Base-by-base conservation (phyloP, 164 flowering plant species). In the Aristolochia contorta region DNA sequence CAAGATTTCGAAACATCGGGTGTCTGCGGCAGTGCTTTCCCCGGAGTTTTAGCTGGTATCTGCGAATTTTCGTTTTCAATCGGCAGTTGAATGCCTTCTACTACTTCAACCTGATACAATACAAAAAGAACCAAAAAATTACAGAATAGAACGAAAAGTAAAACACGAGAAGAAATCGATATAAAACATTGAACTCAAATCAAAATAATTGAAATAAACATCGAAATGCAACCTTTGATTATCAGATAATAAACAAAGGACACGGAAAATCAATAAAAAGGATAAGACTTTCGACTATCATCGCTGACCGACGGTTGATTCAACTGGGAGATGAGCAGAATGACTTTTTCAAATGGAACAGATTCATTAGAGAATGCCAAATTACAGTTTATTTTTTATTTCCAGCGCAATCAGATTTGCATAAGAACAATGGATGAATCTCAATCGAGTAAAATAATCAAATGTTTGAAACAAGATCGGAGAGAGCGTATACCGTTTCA, bases 401-500 rank as follows among this genome's bases (percentile, higher is more conserved):
- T 37, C 7, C 53, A 49, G n/a, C 21, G 12, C 18, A 49, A 49
- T 18, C 51, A 47, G 53, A 56, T 24, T 37, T 5, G 10, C n/a
- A 25, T 24, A 55, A 16, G 27, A 23, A 16, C 14, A 23, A 16
- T n/a, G 19, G 18, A 8, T 13, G 24, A 25, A 24, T 56, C 32
- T 6, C n/a, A 32, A 12, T 9, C 58, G 58, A 56, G 9, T 24
- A 1, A 20, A 20, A 19, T 18, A 54, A 16, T 16, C 48, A 6
- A 15, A 4, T 58, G n/a, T n/a, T n/a, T n/a, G n/a, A n/a, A n/a
- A n/a, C n/a, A 53, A 16, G 7, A 37, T 9, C 13, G 19, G 50
- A 60, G 2, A 48, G 14, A 53, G 56, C 58, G 19, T 74, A 64
- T 79, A 85, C 95, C n/a, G 54, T 63, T 21, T 69, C 48, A 32